phyloP scores from a whole-genome alignment of 2,329 filamentous ascomycete species.

The Monosporascus sp. region DNA sequence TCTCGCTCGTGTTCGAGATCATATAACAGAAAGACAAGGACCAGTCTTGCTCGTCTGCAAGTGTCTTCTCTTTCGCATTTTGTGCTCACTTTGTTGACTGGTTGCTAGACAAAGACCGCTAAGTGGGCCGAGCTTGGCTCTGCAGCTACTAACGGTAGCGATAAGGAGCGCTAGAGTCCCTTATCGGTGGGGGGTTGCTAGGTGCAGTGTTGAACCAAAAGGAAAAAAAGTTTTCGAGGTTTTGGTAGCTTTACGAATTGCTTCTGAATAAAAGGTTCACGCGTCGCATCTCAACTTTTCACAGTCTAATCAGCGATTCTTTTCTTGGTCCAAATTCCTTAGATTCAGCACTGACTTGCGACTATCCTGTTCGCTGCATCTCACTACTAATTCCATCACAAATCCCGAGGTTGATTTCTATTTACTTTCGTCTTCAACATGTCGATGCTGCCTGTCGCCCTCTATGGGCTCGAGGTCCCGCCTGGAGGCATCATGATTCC shows the following conservation, averaged over 20 bases:
- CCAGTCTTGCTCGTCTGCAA: too few relatives aligned
- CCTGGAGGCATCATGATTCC: conserved; percentile 77
- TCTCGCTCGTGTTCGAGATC: too few relatives aligned
- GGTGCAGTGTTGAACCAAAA: not conserved
- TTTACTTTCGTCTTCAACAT: conserved; percentile 31
- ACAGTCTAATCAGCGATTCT: not conserved
- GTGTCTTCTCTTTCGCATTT: not conserved
- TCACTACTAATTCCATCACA: not conserved
- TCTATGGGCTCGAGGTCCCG: conserved; percentile 91
- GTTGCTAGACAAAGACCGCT: not conserved
- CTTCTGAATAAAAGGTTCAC: not conserved
- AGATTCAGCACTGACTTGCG: not conserved
- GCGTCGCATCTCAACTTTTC: not conserved
- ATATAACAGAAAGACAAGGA: too few relatives aligned
- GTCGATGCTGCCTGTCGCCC: conserved; percentile 62
- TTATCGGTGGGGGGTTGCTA: not conserved
- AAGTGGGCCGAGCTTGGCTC: not conserved
- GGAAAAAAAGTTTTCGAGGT: not conserved
- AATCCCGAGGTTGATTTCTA: not conserved
- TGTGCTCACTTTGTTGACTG: not conserved
- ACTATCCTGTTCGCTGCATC: not conserved
- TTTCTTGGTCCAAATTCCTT: not conserved
- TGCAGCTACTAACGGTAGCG: not conserved
- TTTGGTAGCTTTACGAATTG: not conserved
- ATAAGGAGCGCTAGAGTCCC: not conserved